Conservation (phyloP, 1,139 yeast species). For the Saccharomyces hybrid region DNA sequence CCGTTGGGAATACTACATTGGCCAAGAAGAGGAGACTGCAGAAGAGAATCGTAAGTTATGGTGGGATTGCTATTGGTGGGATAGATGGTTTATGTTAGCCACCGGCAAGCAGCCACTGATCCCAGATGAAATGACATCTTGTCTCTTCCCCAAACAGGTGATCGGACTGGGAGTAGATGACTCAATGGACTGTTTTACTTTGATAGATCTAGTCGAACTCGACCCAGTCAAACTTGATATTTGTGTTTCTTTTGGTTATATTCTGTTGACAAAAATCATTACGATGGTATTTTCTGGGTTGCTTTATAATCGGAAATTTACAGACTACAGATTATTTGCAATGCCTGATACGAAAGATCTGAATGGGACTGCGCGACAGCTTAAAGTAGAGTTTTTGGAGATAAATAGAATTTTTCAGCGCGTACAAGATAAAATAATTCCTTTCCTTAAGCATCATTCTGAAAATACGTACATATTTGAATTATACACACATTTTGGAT, state of each 20-base stretch:
- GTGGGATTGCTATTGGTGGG: constrained; percentile 25
- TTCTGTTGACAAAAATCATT: constrained; percentile 10
- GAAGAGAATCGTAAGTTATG: constrained; percentile 18
- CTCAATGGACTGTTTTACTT: constrained; percentile 8
- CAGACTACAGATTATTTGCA: constrained; percentile 6
- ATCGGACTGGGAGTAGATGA: constrained; percentile 10
- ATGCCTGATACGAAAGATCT: no score
- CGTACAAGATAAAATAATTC: constrained; percentile 1
- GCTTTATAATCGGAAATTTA: constrained; percentile 10
- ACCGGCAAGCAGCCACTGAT: constrained; percentile 14
- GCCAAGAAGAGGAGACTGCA: constrained; percentile 11
- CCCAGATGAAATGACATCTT: constrained; percentile 4
- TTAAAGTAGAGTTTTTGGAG: constrained; percentile 3
- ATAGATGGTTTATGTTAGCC: constrained; percentile 13
- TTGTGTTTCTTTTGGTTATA: constrained; percentile 5
- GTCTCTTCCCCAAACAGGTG: constrained; percentile 12
- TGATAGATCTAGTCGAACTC: constrained; percentile 4
- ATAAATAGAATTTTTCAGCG: background rate
- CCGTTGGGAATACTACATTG: constrained; percentile 18
- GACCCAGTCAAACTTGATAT: constrained; percentile 1
- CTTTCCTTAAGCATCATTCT: background rate
- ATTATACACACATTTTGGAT: constrained; percentile 3
- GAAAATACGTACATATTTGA: constrained; percentile 2
- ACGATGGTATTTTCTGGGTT: constrained; percentile 2
- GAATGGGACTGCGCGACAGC: background rate